A percentile compares a stretch with the other conserved stretches of the same genome.
phyloP scores from a whole-genome alignment of 495 filamentous ascomycete genomes.

The Clohesyomyces aquaticus region DNA sequence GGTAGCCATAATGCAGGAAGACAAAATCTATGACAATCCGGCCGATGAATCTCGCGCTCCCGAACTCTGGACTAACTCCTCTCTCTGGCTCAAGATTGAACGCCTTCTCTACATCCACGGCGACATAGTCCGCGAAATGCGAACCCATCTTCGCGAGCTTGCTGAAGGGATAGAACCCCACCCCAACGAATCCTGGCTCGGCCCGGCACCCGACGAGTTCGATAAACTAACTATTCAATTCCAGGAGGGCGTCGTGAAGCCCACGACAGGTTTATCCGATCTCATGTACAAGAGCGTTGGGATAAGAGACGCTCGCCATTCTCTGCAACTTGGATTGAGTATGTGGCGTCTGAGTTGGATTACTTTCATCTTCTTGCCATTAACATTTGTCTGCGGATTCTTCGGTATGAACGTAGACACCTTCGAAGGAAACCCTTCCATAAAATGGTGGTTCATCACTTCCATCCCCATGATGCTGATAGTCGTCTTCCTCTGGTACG shows the following conservation, averaged over 20 bases:
- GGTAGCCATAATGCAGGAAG: constrained; percentile 45
- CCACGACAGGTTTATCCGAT: constrained; percentile 54
- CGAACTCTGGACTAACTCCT: constrained; percentile 58
- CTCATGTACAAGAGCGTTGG: constrained; percentile 61
- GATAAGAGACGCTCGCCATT: constrained; percentile 58
- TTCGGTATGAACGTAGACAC: constrained; percentile 61
- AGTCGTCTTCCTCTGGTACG: constrained; percentile 54
- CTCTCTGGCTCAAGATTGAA: constrained; percentile 58
- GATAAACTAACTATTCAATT: constrained; percentile 51
- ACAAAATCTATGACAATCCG: constrained; percentile 61
- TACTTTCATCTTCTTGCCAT: constrained; percentile 58
- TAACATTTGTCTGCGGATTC: constrained; percentile 57
- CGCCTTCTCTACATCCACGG: constrained; percentile 56
- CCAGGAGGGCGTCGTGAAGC: constrained; percentile 56
- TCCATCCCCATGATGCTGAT: constrained; percentile 53
- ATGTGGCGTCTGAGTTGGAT: constrained; percentile 51
- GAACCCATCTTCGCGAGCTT: constrained; percentile 43
- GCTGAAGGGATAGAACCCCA: constrained; percentile 33
- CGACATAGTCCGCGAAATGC: constrained; percentile 55
- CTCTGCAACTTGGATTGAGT: constrained; percentile 54
- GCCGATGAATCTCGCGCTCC: constrained; percentile 60
- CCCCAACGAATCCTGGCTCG: constrained; percentile 49
- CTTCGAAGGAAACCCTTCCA: constrained; percentile 49
- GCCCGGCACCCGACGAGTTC: constrained; percentile 48
- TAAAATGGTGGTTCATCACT: constrained; percentile 58